Percentiles rank a stretch among this genome's conserved stretches.
phyloP scores from a whole-genome alignment of 1,284 basidiomycete genomes.

The Cystobasidium pallidum region DNA sequence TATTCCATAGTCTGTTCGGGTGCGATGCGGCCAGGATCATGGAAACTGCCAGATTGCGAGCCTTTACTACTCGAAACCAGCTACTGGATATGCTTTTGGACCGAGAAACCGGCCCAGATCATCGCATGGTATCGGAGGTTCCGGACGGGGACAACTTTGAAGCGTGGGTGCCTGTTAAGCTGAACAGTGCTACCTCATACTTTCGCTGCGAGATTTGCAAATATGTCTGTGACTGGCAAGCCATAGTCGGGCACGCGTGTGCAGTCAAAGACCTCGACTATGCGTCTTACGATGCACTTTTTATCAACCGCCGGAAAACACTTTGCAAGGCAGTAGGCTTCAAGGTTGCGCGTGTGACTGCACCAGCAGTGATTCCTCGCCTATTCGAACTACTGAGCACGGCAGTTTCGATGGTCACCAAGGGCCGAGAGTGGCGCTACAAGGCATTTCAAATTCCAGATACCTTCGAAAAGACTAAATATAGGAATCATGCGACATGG shows the following conservation, averaged over 20 bases:
- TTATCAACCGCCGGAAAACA: not conserved
- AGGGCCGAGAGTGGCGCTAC: conserved; percentile 8
- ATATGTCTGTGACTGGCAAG: not conserved
- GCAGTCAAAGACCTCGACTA: not conserved
- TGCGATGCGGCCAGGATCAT: not conserved
- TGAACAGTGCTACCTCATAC: not conserved
- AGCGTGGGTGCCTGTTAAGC: not conserved
- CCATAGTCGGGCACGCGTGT: not conserved
- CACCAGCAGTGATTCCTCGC: not conserved
- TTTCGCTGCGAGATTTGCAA: not conserved
- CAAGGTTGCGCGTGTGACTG: not conserved
- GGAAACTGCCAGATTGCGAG: not conserved
- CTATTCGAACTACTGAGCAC: not conserved
- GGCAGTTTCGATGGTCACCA: not conserved
- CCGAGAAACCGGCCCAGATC: not conserved
- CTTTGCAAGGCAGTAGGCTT: conserved; percentile 17
- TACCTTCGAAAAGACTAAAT: not conserved
- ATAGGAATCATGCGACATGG: not conserved
- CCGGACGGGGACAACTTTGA: not conserved
- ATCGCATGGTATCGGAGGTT: not conserved
- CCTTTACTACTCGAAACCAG: not conserved
- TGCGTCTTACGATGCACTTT: not conserved
- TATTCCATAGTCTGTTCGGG: not conserved
- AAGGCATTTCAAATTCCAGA: not conserved
- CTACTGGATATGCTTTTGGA: conserved; percentile 1